Evolutionary conservation across 2,329 filamentous ascomycete genomes (phyloP), one percentile per base, ranked within the genome.

Genomic region (Bisporella sp.): DNA sequence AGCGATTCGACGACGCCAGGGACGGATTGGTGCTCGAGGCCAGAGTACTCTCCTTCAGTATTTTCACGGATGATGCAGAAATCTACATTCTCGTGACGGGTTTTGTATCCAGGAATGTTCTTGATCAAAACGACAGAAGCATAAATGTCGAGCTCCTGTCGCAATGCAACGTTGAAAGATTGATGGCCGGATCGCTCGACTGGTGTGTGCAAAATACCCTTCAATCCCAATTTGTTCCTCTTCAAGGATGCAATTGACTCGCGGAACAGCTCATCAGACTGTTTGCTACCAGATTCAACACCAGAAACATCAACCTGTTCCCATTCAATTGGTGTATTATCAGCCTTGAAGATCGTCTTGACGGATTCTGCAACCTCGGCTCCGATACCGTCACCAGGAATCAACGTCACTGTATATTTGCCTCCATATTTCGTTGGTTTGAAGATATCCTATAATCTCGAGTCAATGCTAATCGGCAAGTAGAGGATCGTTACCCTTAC

Each of bases 41-140:
- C 93, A 59, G 90, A 96, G 81, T 99, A 99, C 79, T 99, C 93
- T 68, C 93, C 93, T 81, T 99, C 93, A 68, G 93, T 99, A 81
- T 99, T 99, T 80, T 99, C 93, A 75, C 93, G 93, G 75, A 99
- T 96, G 74, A 99, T 96, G 84, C 91, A 96, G 62, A 97, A 83
- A 72, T 99, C 93, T 70, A 99, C 89, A 72, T 93, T 82, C 73
- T 95, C 86, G 81, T 99, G 93, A 70, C 93, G 89, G 58, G 93
- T 99, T 75, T 93, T 75, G 79, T 97, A 96, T 66, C 93, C 93
- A 64, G 93, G 93, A 66, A 99, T 97, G 80, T 99, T 99, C 86
- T 97, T 97, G 80, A 99, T 91, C 62, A 97, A 81, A 66, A 90
- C 89, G 69, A 99, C 93, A 60, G 89, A 95, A 69, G 93, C 93